A percentile compares a stretch with the other conserved stretches of the same genome.
Evolutionary conservation across 768 basidiomycete genomes (phyloP).

Genomic region (Pholiota conissans): DNA sequence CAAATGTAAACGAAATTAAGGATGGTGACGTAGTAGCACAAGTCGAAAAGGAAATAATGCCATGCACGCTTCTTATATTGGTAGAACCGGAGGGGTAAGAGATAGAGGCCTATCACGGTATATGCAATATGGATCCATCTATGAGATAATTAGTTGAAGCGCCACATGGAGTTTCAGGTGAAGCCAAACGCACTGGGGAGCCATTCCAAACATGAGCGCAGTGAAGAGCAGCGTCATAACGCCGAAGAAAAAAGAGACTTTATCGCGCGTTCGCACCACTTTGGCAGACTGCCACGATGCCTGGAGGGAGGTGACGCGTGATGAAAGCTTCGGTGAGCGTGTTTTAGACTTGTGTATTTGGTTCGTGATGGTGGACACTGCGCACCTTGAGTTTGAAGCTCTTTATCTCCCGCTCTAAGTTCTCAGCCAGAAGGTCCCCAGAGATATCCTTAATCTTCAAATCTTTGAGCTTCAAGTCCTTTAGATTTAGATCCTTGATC

Average conservation of each 20-base stretch:
- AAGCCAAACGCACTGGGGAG: slow-evolving; percentile 71
- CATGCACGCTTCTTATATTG: slow-evolving; percentile 90
- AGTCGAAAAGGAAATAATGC: slow-evolving; percentile 93
- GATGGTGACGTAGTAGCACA: slow-evolving; percentile 92
- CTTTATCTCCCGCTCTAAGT: slow-evolving; percentile 84
- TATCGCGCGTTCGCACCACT: slow-evolving; percentile 79
- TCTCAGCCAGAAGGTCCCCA: slow-evolving; percentile 68
- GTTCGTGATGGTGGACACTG: neutral
- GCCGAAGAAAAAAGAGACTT: slow-evolving; percentile 90
- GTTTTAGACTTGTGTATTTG: neutral
- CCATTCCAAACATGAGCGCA: slow-evolving; percentile 84
- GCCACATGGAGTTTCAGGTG: neutral
- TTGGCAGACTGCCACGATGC: slow-evolving; percentile 93
- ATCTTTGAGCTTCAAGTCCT: slow-evolving; percentile 59
- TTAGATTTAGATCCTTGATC: slow-evolving; percentile 63
- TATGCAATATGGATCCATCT: slow-evolving; percentile 92
- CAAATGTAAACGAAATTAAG: slow-evolving; percentile 92
- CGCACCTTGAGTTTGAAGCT: slow-evolving; percentile 83
- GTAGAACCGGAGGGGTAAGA: slow-evolving; percentile 82
- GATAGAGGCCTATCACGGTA: slow-evolving; percentile 72
- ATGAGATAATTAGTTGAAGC: neutral
- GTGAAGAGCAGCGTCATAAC: slow-evolving; percentile 88
- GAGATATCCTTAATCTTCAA: slow-evolving; percentile 61
- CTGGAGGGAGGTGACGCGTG: slow-evolving; percentile 74
- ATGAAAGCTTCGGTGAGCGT: slow-evolving; percentile 13